These are phyloP conservation scores for Phaeosphaeria sp. DNA, from an alignment of 2,329 filamentous ascomycete species.

Conservation along the genomic window DNA sequence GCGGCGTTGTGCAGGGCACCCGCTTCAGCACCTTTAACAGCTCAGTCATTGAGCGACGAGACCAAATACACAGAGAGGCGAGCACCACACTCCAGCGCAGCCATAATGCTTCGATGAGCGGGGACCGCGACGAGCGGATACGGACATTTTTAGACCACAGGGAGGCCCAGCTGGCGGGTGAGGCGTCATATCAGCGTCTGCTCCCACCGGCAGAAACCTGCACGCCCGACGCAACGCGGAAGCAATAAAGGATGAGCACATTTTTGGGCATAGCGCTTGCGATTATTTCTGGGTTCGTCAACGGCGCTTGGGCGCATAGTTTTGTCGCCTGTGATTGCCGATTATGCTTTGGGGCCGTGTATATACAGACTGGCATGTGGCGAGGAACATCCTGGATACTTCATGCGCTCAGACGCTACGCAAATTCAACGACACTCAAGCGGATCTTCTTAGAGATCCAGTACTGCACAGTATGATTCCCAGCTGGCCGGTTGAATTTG, in stretches of 20 bases:
- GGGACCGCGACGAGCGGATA: conserved; percentile 64
- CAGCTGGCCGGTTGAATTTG: neutral
- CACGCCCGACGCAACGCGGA: conserved; percentile 50
- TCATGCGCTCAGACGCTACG: conserved; percentile 33
- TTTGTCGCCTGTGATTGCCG: conserved; percentile 18
- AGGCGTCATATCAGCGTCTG: conserved; percentile 55
- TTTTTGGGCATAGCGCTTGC: conserved; percentile 5
- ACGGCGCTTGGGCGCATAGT: conserved; percentile 25
- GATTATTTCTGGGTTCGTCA: conserved; percentile 5
- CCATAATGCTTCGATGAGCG: conserved; percentile 59
- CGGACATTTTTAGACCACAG: conserved; percentile 73
- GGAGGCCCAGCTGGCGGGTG: conserved; percentile 49
- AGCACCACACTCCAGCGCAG: conserved; percentile 68
- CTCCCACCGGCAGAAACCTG: conserved; percentile 56
- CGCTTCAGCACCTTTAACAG: conserved; percentile 69
- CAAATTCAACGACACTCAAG: conserved; percentile 23
- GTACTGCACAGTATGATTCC: neutral
- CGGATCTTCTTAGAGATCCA: conserved; percentile 5
- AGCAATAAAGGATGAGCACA: conserved; percentile 24
- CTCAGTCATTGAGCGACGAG: conserved; percentile 70
- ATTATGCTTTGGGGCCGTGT: conserved; percentile 22
- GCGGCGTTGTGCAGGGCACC: conserved; percentile 74
- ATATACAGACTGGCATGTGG: conserved; percentile 15
- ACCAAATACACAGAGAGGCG: conserved; percentile 70
- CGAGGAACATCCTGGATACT: conserved; percentile 18